phyloP scores from a whole-genome alignment of 495 filamentous ascomycete genomes.

The Talaromyces nanjingensis region DNA sequence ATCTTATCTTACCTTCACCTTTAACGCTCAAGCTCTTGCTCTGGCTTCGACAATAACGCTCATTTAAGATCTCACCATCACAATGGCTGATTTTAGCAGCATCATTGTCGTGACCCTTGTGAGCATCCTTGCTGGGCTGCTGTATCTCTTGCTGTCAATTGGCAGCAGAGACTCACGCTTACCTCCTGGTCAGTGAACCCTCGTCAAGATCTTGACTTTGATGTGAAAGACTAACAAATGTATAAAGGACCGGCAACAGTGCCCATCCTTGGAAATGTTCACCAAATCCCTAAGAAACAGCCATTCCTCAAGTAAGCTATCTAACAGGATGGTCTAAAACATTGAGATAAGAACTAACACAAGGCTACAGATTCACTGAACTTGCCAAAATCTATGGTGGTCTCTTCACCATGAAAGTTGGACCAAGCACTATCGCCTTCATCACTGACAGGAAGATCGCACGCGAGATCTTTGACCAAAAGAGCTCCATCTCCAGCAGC shows the following conservation, averaged over 20 bases:
- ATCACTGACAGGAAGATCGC: conserved; percentile 28
- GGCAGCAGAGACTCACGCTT: neutral
- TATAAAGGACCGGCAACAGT: neutral
- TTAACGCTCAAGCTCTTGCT: neutral
- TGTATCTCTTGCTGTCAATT: neutral
- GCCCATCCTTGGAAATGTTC: neutral
- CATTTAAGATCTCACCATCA: neutral
- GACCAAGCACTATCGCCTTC: conserved; percentile 27
- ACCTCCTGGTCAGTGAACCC: neutral
- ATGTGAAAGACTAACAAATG: neutral
- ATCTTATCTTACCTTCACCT: neutral
- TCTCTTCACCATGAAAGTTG: conserved; percentile 37
- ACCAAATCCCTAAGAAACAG: neutral
- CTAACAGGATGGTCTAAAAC: neutral
- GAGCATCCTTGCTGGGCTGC: neutral
- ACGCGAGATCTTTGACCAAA: conserved; percentile 39
- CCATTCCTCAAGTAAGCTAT: neutral
- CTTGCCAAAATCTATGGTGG: conserved; percentile 39
- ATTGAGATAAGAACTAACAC: neutral
- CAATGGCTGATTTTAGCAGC: neutral
- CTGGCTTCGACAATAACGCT: neutral
- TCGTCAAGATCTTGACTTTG: neutral
- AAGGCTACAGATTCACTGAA: conserved; percentile 29
- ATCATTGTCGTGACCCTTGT: neutral
- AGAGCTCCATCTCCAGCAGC: conserved; percentile 33